Conservation (phyloP, 2,329 filamentous ascomycete genomes). For the Colletotrichum higginsianum region DNA sequence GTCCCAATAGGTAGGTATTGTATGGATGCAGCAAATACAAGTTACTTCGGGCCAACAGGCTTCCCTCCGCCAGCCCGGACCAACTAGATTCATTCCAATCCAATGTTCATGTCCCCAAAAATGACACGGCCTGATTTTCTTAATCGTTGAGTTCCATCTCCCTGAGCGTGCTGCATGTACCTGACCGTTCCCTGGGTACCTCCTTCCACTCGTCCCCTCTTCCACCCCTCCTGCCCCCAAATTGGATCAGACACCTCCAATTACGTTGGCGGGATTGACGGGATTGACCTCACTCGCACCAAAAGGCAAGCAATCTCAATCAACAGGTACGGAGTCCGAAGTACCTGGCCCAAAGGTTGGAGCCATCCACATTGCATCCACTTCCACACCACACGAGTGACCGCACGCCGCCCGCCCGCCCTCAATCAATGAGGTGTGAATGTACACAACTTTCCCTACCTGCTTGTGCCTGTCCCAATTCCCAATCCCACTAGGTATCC, state of each 20-base stretch:
- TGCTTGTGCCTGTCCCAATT: slow-evolving; percentile 18
- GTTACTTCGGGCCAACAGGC: slow-evolving; percentile 18
- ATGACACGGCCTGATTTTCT: slow-evolving; percentile 32
- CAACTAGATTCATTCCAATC: slow-evolving; percentile 41
- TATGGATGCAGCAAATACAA: background rate
- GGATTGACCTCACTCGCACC: slow-evolving; percentile 37
- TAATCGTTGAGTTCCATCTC: slow-evolving; percentile 40
- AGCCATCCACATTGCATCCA: slow-evolving; percentile 38
- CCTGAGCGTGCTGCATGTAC: slow-evolving; percentile 4
- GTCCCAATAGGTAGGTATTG: background rate
- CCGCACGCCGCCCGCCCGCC: slow-evolving; percentile 31
- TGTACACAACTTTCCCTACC: background rate
- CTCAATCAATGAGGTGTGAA: slow-evolving; percentile 30
- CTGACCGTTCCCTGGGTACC: slow-evolving; percentile 25
- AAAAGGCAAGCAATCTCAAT: slow-evolving; percentile 18
- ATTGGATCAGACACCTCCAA: slow-evolving; percentile 38
- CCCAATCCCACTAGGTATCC: slow-evolving; percentile 34
- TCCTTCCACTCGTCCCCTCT: slow-evolving; percentile 6
- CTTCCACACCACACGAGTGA: slow-evolving; percentile 5
- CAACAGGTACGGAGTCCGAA: background rate
- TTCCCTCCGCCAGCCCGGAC: slow-evolving; percentile 32
- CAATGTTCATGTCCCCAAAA: slow-evolving; percentile 17
- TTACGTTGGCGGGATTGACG: slow-evolving; percentile 35
- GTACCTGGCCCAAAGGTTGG: slow-evolving; percentile 33
- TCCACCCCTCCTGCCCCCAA: slow-evolving; percentile 14